Base-by-base conservation (phyloP, 805 yeast genomes). In the Komagataella populi region DNA sequence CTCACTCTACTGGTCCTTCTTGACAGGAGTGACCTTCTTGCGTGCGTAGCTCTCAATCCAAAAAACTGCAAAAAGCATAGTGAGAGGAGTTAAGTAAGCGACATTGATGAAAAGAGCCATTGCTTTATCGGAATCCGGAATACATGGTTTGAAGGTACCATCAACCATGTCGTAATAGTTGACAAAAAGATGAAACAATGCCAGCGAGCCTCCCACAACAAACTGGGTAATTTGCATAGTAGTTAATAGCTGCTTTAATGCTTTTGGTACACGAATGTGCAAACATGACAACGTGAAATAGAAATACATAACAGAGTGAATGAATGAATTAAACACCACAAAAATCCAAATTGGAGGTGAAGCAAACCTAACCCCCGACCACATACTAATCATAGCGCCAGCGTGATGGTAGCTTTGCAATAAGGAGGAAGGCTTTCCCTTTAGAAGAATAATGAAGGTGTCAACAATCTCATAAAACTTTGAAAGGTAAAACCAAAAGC, bases 281-380 rank as follows among this genome's bases (percentile, higher is more conserved):
- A 83, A 65, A 54, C 85, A 76, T 7, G 82, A 70, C 56, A 83
- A 70, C 3, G 82, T 69, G 69, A 77, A 83, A 68, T 83, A 83
- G 52, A 78, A 72, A 70, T 83, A 83, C 89, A 83, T 83, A 62
- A 83, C 72, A 23, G 84, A 70, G 69, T 83, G 89, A 60, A 83
- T 83, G 62, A 83, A 77, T n/a, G 87, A 82, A 70, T 83, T 83
- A 76, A 83, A 83, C 23, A 80, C 86, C 47, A 83, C 87, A 66
- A 83, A 83, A 59, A 83, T 80, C 89, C 89, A 83, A 62, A 83
- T 83, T 43, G 89, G 89, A 4, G 88, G 86, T 12, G 86, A 75
- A 50, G 76, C 77, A 64, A 69, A 83, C 52, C 88, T 69, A 52
- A 81, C 76, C 2, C 89, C 89, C 6, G 85, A 77, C 88, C 88